Evolutionary conservation across 78 protist species (phyloP), one percentile per base, ranked within the genome.

Genomic region (Dictyostelium intermedium): DNA sequence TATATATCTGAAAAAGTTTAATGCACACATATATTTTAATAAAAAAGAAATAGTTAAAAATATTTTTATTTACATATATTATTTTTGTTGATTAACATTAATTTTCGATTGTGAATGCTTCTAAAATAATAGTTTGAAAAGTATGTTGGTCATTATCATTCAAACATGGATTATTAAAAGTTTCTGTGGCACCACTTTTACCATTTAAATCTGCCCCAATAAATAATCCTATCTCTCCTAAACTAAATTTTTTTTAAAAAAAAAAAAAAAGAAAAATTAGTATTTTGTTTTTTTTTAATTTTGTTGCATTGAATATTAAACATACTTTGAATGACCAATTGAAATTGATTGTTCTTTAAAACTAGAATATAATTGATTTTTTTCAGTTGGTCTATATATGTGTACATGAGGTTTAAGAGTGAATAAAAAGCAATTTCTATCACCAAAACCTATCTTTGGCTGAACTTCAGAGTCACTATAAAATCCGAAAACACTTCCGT

Each of bases 161-260:
- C 25, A 87, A 37, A 79, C 82, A 60, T 34, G 93, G 93, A 63
- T 61, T 87, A 14, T 32, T 79, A 87, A 66, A 87, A 6, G 93
- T 78, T 39, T 87, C 93, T 5, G 80, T 77, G 1, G 43, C 10
- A 27, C 27, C 16, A 5, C 81, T 18, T 13, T 66, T 87, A 79
- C 93, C 93, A 37, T 87, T 76, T 30, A 87, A 34, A 39, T 87
- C 93, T 18, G 30, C 63, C 5, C 70, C 50, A 35, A 87, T 25
- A 50, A 13, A 47, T 25, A 80, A 35, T 25, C 60, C 84, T 10
- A 80, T 16, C 14, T 80, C 84, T 45, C 84, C 84, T 3, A 80
- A 23, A 47, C 60, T 77, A 76, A n/a, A n/a, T n/a, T n/a, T 39
- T 39, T 39, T 39, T 30, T 37, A 20, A 43, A 16, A 77, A 27